Percentiles rank a stretch among this genome's conserved stretches.
These are phyloP conservation scores for Epithele typhae DNA, from an alignment of 768 basidiomycete species.

Conservation along the genomic window DNA sequence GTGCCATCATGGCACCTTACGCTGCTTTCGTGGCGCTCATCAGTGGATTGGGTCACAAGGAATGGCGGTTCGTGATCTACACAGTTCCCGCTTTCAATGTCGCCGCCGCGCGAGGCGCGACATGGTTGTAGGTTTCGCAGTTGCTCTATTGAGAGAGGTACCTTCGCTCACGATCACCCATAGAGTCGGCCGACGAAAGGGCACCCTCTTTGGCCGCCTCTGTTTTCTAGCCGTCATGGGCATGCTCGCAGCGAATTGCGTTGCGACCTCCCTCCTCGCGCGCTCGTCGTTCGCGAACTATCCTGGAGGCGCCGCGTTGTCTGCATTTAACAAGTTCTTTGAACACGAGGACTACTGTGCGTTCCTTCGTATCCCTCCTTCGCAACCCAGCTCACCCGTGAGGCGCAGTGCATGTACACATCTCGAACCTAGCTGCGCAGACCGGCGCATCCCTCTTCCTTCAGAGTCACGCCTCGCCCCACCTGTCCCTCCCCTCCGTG, in stretches of 20 bases:
- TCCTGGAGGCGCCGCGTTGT: slow-evolving; percentile 77
- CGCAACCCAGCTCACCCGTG: too few relatives aligned
- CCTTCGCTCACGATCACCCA: too few relatives aligned
- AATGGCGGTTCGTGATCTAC: slow-evolving; percentile 96
- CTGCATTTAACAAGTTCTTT: slow-evolving; percentile 52
- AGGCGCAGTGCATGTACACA: slow-evolving; percentile 63
- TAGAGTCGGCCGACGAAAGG: slow-evolving; percentile 38
- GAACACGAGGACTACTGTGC: slow-evolving; percentile 29
- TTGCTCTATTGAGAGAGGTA: neutral
- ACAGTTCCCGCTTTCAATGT: slow-evolving; percentile 79
- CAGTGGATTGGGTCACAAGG: slow-evolving; percentile 85
- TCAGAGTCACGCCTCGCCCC: slow-evolving; percentile 60
- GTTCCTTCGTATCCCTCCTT: slow-evolving; percentile 1
- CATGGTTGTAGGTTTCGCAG: slow-evolving; percentile 62
- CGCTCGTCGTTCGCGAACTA: slow-evolving; percentile 73
- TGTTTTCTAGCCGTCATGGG: slow-evolving; percentile 41
- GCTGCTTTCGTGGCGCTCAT: slow-evolving; percentile 55
- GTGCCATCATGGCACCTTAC: slow-evolving; percentile 47
- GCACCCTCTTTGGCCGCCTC: slow-evolving; percentile 41
- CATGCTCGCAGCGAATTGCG: slow-evolving; percentile 49
- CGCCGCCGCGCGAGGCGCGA: slow-evolving; percentile 63
- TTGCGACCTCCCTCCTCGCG: slow-evolving; percentile 49
- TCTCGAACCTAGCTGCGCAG: slow-evolving; percentile 83
- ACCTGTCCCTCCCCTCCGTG: slow-evolving; percentile 24
- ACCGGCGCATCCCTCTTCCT: slow-evolving; percentile 89